Evolutionary conservation across 2,329 filamentous ascomycete genomes (phyloP).

Genomic region (Ceratocystis albifundus): DNA sequence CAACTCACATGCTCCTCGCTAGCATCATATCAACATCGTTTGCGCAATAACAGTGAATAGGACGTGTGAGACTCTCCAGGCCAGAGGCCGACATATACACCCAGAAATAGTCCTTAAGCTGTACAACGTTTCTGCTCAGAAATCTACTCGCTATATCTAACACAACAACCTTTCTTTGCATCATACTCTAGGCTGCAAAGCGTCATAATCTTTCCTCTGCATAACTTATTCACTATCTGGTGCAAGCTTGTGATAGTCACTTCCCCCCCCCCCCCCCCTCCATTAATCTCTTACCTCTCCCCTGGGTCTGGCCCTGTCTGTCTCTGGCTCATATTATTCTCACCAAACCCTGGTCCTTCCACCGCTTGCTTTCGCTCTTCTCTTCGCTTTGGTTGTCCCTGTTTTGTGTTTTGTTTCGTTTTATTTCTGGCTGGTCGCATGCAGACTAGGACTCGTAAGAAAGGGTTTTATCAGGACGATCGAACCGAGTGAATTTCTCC

Average conservation of each 20-base stretch:
- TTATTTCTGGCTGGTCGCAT: conserved; percentile 4
- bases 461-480: not conserved
- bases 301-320: not conserved
- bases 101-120: not conserved
- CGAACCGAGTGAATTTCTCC: conserved; percentile 8
- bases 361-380: not conserved
- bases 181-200: conserved; percentile 1
- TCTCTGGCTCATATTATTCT: not conserved
- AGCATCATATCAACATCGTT: not conserved
- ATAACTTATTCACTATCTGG: not conserved
- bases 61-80: not conserved
- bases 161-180: not conserved
- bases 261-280: too few species aligned
- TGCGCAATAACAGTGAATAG: not conserved
- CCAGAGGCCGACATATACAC: not conserved
- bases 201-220: conserved; percentile 1
- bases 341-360: not conserved
- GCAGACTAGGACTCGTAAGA: not conserved
- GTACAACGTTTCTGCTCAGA: not conserved
- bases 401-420: conserved; percentile 10
- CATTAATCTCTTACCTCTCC: not conserved
- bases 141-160: not conserved
- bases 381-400: not conserved
- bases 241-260: conserved; percentile 7
- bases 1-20: not conserved